phyloP scores from a whole-genome alignment of 305 asterid genomes.

The Fraxinus platypoda region DNA sequence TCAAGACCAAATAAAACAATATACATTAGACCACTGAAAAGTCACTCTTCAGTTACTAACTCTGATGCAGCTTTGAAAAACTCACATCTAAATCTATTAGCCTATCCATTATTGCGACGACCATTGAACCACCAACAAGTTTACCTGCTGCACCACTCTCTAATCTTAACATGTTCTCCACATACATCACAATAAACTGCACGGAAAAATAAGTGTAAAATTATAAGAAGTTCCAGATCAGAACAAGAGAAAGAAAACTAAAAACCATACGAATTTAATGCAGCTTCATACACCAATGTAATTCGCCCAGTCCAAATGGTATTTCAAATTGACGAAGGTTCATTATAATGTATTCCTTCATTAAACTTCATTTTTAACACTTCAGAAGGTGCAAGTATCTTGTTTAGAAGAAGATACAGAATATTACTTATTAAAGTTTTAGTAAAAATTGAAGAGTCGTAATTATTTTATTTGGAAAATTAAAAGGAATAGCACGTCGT shows the following conservation, averaged over 20 bases:
- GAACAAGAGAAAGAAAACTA: background rate
- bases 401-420: background rate
- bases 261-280: slow-evolving; percentile 2
- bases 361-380: background rate
- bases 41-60: background rate
- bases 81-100: slow-evolving; percentile 89
- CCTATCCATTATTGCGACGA: slow-evolving; percentile 58
- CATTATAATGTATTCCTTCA: background rate
- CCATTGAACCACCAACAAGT: slow-evolving; percentile 65
- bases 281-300: background rate
- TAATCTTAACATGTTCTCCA: slow-evolving; percentile 86
- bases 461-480: background rate
- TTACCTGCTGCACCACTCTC: slow-evolving; percentile 65
- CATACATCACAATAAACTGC: slow-evolving; percentile 63
- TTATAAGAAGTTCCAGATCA: background rate
- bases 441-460: background rate
- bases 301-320: background rate
- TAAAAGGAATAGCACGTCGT: background rate
- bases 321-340: background rate
- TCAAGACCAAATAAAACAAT: slow-evolving; percentile 11
- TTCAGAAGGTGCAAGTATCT: background rate
- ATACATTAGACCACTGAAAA: slow-evolving; percentile 3
- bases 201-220: background rate
- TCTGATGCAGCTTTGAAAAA: slow-evolving; percentile 16
- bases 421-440: background rate